phyloP scores from a whole-genome alignment of 2,329 filamentous ascomycete species.

The Aureobasidium pullulans region DNA sequence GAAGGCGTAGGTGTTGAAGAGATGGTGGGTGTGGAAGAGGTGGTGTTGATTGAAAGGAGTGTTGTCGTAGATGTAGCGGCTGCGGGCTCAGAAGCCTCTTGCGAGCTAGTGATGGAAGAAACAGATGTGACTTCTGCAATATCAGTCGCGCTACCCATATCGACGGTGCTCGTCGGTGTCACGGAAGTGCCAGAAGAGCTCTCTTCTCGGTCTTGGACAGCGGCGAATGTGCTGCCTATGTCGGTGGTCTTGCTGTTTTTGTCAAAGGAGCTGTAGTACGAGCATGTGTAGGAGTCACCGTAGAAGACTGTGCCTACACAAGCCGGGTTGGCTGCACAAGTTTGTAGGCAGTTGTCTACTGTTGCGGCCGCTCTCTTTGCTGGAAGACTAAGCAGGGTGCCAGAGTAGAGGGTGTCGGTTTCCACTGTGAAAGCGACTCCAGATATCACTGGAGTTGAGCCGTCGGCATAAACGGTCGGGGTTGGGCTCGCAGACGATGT shows the following conservation, averaged over 20 bases:
- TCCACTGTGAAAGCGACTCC: slow-evolving; percentile 2
- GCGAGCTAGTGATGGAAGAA: not conserved
- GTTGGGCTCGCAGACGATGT: not conserved
- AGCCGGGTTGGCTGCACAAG: not conserved
- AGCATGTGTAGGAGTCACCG: not conserved
- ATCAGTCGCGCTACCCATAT: not conserved
- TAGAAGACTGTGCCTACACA: slow-evolving; percentile 13
- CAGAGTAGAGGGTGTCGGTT: slow-evolving; percentile 4
- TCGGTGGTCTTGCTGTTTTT: not conserved
- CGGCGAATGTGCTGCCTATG: not conserved
- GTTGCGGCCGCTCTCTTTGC: not conserved
- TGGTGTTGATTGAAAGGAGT: not conserved
- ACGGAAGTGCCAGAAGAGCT: not conserved
- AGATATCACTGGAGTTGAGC: not conserved
- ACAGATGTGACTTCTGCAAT: not conserved
- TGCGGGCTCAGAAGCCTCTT: too few relatives aligned
- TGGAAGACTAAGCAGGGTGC: not conserved
- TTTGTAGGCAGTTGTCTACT: not conserved
- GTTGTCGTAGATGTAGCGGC: too few relatives aligned
- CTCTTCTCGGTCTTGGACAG: not conserved
- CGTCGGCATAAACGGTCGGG: not conserved
- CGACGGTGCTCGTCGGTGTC: not conserved
- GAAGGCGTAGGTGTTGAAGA: slow-evolving; percentile 14
- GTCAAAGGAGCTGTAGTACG: not conserved
- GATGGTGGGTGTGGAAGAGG: not conserved